These are phyloP conservation scores for Phyllosticta citrichinensis DNA, from an alignment of 2,329 filamentous ascomycete species.

Conservation along the genomic window DNA sequence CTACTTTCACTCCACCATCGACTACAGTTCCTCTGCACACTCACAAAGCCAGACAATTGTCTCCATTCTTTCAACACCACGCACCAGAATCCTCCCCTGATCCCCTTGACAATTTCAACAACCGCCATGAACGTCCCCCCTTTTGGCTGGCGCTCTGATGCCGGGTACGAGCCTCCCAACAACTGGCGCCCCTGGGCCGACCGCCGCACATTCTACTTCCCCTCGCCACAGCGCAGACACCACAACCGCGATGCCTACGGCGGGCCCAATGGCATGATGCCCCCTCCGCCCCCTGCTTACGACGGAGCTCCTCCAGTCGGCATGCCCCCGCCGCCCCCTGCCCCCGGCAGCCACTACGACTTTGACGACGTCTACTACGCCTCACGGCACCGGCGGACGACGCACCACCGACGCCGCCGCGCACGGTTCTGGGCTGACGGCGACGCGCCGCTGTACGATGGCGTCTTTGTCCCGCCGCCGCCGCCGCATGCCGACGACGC, in stretches of 20 bases:
- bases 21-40: neutral
- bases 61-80: neutral
- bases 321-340: neutral
- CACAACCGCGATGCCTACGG: neutral
- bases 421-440: neutral
- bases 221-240: neutral
- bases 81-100: neutral
- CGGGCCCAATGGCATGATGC: neutral
- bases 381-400: neutral
- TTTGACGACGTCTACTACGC: neutral
- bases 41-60: neutral
- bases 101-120: neutral
- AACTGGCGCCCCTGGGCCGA: neutral
- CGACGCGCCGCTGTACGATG: neutral
- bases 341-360: neutral
- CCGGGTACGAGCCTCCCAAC: neutral
- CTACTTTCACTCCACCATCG: neutral
- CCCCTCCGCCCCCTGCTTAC: neutral
- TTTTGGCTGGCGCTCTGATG: neutral
- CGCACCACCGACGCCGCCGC: neutral
- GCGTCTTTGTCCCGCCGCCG: neutral
- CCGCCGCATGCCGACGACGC: neutral
- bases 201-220: neutral
- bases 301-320: neutral
- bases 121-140: neutral